Base-by-base conservation (phyloP, 2,329 filamentous ascomycete genomes). In the Hymenoscyphus scutula region DNA sequence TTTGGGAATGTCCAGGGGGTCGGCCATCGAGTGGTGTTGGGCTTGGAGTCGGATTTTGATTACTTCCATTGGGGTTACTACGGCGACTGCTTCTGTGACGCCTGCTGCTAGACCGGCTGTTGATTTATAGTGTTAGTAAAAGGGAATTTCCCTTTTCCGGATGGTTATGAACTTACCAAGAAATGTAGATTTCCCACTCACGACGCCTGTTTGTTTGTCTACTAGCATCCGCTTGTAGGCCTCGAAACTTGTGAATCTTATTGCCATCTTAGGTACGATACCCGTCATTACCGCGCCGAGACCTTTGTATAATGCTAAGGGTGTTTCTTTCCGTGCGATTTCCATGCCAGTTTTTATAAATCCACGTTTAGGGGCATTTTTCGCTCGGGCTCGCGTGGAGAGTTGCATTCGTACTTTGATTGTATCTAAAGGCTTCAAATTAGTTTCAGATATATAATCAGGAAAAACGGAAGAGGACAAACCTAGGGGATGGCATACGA, bases 401-500 rank as follows among this genome's bases (percentile, higher is more conserved):
- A 99, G 89, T 80, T 99, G 95, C 96, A 99, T 99, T 71, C 95
- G 92, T 66, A 99, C 95, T 84, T 99, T 97, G 82, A 98, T 96
- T 64, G 93, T 97, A 78, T 97, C 92, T 90, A 27, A 37, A 13
- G 13, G 8, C 23, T 29, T 27, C 19, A 13, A 51, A 6, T 41
- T 38, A 32, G 23, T 37, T 41, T 34, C 37, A 62, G 25, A 25
- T n/a, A 5, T 60, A 15, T 10, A 13, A 34, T 38, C 23, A 29
- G 37, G 17, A 37, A 25, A 34, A n/a, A 29, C 70, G 82, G 83
- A 94, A 23, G 51, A 19, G 29, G 23, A 29, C 71, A 82, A 83
- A 94, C 90, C 90, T 63, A 98, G 84, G 66, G 95, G 95, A 82
- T 99, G 95, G 78, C 95, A 99, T 60, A 82, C 92, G 66, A 99